Conservation (phyloP, 106 monocot genomes). For the Acanthochlamys bracteata region DNA sequence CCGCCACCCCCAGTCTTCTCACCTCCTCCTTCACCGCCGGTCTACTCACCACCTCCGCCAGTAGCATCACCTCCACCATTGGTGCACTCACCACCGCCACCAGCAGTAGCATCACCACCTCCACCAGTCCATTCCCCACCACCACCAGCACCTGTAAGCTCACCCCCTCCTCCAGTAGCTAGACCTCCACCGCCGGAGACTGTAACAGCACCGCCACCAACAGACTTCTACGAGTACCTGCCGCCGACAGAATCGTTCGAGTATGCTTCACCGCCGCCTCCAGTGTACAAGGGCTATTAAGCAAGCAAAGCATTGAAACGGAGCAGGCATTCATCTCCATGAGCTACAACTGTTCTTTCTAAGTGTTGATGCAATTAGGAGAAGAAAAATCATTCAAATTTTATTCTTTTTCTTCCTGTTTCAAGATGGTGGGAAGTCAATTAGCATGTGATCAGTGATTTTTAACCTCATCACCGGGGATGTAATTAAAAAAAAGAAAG, state of each 20-base stretch:
- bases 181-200: not conserved
- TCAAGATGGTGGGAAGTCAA: too few species aligned
- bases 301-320: not conserved
- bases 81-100: constrained; percentile 3
- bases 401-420: too few species aligned
- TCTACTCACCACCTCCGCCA: constrained; percentile 7
- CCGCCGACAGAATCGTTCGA: not conserved
- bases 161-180: not conserved
- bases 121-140: not conserved
- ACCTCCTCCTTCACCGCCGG: constrained; percentile 1
- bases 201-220: not conserved
- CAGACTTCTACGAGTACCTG: not conserved
- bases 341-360: too few species aligned
- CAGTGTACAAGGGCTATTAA: not conserved
- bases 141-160: constrained; percentile 3
- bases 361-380: too few species aligned
- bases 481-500: too few species aligned
- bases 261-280: constrained; percentile 5
- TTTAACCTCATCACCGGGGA: too few species aligned
- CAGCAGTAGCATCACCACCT: not conserved
- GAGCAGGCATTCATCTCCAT: too few species aligned
- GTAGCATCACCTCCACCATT: constrained; percentile 1
- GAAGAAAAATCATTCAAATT: too few species aligned
- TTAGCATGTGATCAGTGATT: too few species aligned
- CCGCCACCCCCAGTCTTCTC: constrained; percentile 1